Evolutionary conservation across 176 grass and related monocot species (phyloP).

Genomic region (Raddia guianensis): DNA sequence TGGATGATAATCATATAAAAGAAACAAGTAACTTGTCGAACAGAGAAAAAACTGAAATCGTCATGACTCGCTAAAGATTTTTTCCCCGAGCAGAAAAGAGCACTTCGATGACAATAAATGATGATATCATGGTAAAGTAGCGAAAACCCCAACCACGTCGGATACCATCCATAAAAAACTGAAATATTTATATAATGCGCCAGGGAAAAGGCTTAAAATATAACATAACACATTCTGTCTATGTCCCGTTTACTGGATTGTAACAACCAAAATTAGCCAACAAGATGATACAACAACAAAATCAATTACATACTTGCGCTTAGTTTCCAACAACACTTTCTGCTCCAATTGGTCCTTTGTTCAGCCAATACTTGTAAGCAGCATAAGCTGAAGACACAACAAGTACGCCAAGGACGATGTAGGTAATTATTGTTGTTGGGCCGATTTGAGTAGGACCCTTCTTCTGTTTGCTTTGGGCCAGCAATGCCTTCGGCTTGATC

Average conservation of each 20-base stretch:
- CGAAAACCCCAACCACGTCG: not conserved
- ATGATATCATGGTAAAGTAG: too few species aligned
- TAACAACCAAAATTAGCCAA: constrained; percentile 30
- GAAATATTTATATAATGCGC: constrained; percentile 22
- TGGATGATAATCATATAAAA: not conserved
- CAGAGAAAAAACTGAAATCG: not conserved
- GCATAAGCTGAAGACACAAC: constrained; percentile 47
- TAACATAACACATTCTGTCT: not conserved
- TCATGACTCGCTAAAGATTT: not conserved
- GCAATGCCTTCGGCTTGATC: constrained; percentile 76
- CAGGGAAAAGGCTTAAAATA: constrained; percentile 11
- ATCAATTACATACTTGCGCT: constrained; percentile 9
- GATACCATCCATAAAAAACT: constrained; percentile 2
- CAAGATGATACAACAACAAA: constrained; percentile 40
- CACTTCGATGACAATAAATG: not conserved
- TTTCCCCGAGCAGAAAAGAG: not conserved
- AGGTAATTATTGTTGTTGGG: constrained; percentile 49
- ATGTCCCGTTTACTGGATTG: constrained; percentile 8
- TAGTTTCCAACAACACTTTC: constrained; percentile 44
- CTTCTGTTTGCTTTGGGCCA: constrained; percentile 79
- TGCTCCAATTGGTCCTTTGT: constrained; percentile 22
- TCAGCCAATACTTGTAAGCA: constrained; percentile 59
- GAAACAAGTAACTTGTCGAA: not conserved
- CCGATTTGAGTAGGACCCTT: constrained; percentile 66
- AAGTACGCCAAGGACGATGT: constrained; percentile 44